Percentiles rank a stretch among this genome's conserved stretches.
phyloP scores from a whole-genome alignment of 306 rosid species.

The Datisca glomerata region DNA sequence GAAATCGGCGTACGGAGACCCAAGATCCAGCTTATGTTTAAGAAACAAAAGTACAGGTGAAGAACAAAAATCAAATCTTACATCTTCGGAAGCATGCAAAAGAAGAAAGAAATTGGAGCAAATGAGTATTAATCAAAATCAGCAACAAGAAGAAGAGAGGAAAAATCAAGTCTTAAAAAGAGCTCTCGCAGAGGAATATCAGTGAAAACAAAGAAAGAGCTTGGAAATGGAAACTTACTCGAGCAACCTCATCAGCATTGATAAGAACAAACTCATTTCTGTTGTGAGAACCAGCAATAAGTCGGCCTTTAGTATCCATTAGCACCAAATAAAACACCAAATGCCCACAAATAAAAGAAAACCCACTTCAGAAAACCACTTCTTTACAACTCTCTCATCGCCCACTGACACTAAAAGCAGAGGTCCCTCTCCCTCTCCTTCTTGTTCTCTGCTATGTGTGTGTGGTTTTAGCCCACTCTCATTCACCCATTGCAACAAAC shows the following conservation, averaged over 20 bases:
- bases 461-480: slow-evolving; percentile 8
- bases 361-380: slow-evolving; percentile 12
- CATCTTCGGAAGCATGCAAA: slow-evolving; percentile 5
- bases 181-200: neutral
- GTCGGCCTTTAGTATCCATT: slow-evolving; percentile 86
- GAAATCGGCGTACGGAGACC: neutral
- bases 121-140: slow-evolving; percentile 13
- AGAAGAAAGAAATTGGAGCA: slow-evolving; percentile 3
- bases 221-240: slow-evolving; percentile 33
- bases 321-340: slow-evolving; percentile 11
- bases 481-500: slow-evolving; percentile 8
- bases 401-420: neutral
- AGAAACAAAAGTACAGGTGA: neutral
- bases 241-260: slow-evolving; percentile 93
- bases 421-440: neutral
- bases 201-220: neutral
- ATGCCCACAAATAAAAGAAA: slow-evolving; percentile 18
- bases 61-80: neutral
- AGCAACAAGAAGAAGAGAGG: neutral
- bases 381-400: slow-evolving; percentile 6
- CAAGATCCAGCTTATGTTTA: slow-evolving; percentile 1
- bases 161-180: neutral
- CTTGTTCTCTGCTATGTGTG: slow-evolving; percentile 5
- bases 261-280: slow-evolving; percentile 93
- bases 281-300: slow-evolving; percentile 96